A percentile compares a stretch with the other conserved stretches of the same genome.
These are phyloP conservation scores for Leishmania turanica DNA, from an alignment of 208 protist genomes.

Conservation along the genomic window DNA sequence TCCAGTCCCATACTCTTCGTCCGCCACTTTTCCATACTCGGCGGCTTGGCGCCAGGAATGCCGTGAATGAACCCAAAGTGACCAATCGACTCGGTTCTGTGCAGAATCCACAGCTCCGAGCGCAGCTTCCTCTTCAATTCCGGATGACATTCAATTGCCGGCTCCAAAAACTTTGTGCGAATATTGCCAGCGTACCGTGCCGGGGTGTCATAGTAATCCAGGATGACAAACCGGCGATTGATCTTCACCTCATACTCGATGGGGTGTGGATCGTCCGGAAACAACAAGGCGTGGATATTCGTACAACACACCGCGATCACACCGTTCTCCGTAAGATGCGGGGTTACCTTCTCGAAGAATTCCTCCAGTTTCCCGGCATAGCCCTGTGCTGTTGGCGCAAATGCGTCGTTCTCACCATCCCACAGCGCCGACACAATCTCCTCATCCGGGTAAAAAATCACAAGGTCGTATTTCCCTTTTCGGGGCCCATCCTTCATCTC, in stretches of 20 bases:
- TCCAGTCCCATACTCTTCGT: conserved; percentile 20
- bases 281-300: conserved; percentile 75
- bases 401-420: conserved; percentile 35
- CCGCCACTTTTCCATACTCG: conserved; percentile 38
- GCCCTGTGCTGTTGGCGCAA: conserved; percentile 60
- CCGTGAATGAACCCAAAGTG: conserved; percentile 87
- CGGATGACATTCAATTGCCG: conserved; percentile 26
- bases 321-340: conserved; percentile 71
- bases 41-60: conserved; percentile 83
- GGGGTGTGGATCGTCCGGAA: conserved; percentile 66
- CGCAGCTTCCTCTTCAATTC: conserved; percentile 53
- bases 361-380: conserved; percentile 70
- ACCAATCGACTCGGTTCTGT: conserved; percentile 71
- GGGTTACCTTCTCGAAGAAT: conserved; percentile 79
- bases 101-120: conserved; percentile 86
- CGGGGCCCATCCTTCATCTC: not conserved
- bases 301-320: conserved; percentile 83
- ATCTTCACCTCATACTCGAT: conserved; percentile 92
- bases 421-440: conserved; percentile 46
- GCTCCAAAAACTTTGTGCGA: conserved; percentile 28
- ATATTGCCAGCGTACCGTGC: conserved; percentile 47
- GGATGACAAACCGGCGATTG: conserved; percentile 84
- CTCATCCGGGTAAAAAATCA: conserved; percentile 84
- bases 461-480: conserved; percentile 64
- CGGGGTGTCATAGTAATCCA: conserved; percentile 91